Conservation (phyloP, 2,329 filamentous ascomycete genomes). For the Fusarium sterilihyphosum region DNA sequence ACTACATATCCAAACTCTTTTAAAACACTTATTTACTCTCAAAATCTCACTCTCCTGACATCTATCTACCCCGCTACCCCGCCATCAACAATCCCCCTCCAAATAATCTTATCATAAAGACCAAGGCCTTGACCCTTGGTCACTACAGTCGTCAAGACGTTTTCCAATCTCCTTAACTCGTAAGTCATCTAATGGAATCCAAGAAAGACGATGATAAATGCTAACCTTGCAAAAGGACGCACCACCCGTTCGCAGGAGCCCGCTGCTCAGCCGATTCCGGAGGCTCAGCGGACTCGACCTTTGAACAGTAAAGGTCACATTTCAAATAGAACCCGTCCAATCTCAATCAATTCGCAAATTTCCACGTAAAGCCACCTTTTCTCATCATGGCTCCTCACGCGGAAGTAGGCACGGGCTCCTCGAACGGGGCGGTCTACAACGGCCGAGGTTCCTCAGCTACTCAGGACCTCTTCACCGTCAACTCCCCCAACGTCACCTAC, state of each 20-base stretch:
- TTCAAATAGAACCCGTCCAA: slow-evolving; percentile 46
- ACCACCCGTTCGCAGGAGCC: slow-evolving; percentile 96
- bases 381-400: slow-evolving; percentile 91
- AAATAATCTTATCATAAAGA: slow-evolving; percentile 48
- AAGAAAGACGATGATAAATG: slow-evolving; percentile 8
- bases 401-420: slow-evolving; percentile 64
- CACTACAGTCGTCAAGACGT: slow-evolving; percentile 84
- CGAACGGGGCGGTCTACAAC: slow-evolving; percentile 68
- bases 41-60: slow-evolving; percentile 18
- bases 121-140: slow-evolving; percentile 66
- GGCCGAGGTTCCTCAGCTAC: slow-evolving; percentile 53
- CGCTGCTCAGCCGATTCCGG: slow-evolving; percentile 91
- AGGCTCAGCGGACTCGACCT: slow-evolving; percentile 77
- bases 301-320: slow-evolving; percentile 63
- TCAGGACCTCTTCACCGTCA: slow-evolving; percentile 81
- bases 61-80: slow-evolving; percentile 40
- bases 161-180: slow-evolving; percentile 98
- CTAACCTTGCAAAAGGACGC: slow-evolving; percentile 68
- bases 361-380: slow-evolving; percentile 50
- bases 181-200: slow-evolving; percentile 59
- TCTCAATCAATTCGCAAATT: slow-evolving; percentile 33
- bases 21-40: not conserved
- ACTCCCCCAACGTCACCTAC: slow-evolving; percentile 93
- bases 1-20: slow-evolving; percentile 4
- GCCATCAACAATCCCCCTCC: slow-evolving; percentile 35